Evolutionary conservation across 257 asterid genomes (phyloP).

Genomic region (Catharanthus roseus): DNA sequence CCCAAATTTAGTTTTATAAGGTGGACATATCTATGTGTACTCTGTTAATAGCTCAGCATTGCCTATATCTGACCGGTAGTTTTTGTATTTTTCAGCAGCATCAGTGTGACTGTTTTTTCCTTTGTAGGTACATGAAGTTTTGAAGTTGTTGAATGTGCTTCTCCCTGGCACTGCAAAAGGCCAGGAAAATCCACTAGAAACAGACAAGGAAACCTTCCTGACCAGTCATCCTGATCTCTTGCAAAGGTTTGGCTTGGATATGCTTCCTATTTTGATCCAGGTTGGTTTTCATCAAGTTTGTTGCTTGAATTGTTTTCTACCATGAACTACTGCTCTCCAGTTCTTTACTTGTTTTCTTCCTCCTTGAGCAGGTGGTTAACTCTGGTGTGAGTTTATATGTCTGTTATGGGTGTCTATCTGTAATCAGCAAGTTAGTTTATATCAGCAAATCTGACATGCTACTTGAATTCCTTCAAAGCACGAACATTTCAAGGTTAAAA

Average conservation of each 20-base stretch:
- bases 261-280: slow-evolving; percentile 81
- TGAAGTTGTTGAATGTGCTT: slow-evolving; percentile 79
- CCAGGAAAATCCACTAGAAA: slow-evolving; percentile 37
- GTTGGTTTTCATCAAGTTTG: slow-evolving; percentile 33
- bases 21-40: neutral
- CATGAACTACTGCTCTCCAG: neutral
- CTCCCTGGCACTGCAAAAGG: slow-evolving; percentile 57
- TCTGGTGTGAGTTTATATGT: slow-evolving; percentile 69
- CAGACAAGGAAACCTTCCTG: slow-evolving; percentile 65
- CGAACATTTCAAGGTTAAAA: slow-evolving; percentile 71
- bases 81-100: neutral
- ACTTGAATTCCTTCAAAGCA: slow-evolving; percentile 51
- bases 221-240: slow-evolving; percentile 64
- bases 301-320: slow-evolving; percentile 8
- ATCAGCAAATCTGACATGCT: slow-evolving; percentile 66
- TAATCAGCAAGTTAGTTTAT: slow-evolving; percentile 76
- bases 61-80: neutral
- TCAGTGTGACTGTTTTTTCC: neutral
- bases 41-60: neutral
- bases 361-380: slow-evolving; percentile 68
- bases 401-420: slow-evolving; percentile 80
- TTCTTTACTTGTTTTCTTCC: slow-evolving; percentile 26
- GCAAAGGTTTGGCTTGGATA: slow-evolving; percentile 69
- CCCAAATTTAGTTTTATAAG: neutral
- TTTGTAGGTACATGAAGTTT: slow-evolving; percentile 63